phyloP scores from a whole-genome alignment of 148 eudicot species.

The Rhododendron mucronatum region DNA sequence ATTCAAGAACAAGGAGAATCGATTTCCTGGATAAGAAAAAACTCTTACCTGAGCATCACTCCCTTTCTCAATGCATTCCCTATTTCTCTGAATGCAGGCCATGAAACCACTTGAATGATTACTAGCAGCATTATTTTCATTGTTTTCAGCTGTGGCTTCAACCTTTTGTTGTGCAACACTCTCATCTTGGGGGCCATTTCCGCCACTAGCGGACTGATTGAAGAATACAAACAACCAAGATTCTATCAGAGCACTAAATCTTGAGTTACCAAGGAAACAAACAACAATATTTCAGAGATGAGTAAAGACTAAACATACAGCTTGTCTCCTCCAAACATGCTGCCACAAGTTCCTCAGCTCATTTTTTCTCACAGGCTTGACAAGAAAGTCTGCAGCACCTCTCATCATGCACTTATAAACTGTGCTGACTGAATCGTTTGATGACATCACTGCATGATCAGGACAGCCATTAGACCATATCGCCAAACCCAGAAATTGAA shows the following conservation, averaged over 20 bases:
- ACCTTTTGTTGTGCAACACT: slow-evolving; percentile 48
- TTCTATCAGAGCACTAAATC: neutral
- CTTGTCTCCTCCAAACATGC: slow-evolving; percentile 95
- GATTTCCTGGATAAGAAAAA: neutral
- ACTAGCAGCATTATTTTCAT: slow-evolving; percentile 73
- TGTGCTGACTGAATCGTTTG: slow-evolving; percentile 70
- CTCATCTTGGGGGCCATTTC: slow-evolving; percentile 41
- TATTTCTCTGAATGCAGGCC: slow-evolving; percentile 45
- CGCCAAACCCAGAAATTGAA: neutral
- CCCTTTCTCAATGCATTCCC: slow-evolving; percentile 69
- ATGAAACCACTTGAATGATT: slow-evolving; percentile 70
- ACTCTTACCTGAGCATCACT: slow-evolving; percentile 86
- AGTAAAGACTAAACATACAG: slow-evolving; percentile 43
- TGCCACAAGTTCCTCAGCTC: slow-evolving; percentile 93
- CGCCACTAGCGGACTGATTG: slow-evolving; percentile 34
- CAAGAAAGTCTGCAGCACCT: slow-evolving; percentile 91
- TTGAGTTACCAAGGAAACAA: neutral
- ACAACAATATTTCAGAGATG: neutral
- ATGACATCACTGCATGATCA: slow-evolving; percentile 89
- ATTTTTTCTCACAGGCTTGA: slow-evolving; percentile 87
- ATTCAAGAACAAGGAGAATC: neutral
- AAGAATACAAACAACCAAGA: slow-evolving; percentile 3
- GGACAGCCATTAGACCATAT: slow-evolving; percentile 3
- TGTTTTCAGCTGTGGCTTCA: slow-evolving; percentile 88
- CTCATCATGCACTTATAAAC: slow-evolving; percentile 91